Base-by-base conservation (phyloP, 2,329 filamentous ascomycete genomes). In the Apiospora phragmitis region DNA sequence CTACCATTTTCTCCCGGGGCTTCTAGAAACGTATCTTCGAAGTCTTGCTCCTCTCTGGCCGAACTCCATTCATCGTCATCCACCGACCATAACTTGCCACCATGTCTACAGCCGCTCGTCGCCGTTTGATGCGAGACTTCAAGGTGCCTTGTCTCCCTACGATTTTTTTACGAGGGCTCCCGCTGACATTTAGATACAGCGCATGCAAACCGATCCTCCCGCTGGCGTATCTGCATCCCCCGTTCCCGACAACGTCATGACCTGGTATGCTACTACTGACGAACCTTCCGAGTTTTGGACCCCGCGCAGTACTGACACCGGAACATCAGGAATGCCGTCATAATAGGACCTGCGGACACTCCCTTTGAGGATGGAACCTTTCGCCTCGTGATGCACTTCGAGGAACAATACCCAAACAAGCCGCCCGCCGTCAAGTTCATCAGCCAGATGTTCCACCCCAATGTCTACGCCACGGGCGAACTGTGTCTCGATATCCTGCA, bases 161-260 rank as follows among this genome's bases (percentile, higher is more conserved):
- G 43, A 14, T 59, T 38, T 26, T n/a, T 12, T 18, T 42, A 65
- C 29, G 32, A 65, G 18, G 69, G 32, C 49, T 41, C 9, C 26
- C 49, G 55, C 38, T 69, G 16, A 43, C 35, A n/a, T 38, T 38
- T 41, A 12, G 35, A 69, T 47, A 35, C 41, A 97, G 95, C 94
- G 96, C 83, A 99, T 99, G 95, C 96, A 99, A 85, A 98, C 95
- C 65, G 96, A 99, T 80, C 96, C 96, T 81, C 96, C 96, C 12
- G 95, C 95, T 68, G 96, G 96, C 71, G 95, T 99, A 69, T 98
- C 95, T 74, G 96, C 96, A 21, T 98, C 95, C 69, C 96, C 96
- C 8, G 93, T 98, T 65, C 94, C 95, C 72, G 94, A 97, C 80
- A 97, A 97, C 85, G 94, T 97, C 78, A 97, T 97, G 94, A 97